Base-by-base conservation (phyloP, 2,329 filamentous ascomycete genomes). In the Exophiala sideris region DNA sequence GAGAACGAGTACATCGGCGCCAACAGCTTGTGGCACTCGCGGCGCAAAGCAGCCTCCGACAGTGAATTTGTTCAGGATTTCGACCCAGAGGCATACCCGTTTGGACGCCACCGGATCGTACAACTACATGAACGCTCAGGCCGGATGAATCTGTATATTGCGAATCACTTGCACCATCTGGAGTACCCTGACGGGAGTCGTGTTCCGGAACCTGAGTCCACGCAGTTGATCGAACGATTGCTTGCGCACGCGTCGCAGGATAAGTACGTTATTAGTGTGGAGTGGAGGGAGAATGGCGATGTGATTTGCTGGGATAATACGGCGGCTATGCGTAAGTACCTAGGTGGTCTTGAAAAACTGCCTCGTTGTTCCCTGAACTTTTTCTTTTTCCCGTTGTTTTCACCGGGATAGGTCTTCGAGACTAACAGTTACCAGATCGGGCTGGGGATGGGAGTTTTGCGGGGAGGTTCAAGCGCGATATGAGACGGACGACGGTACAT, bases 241-340 rank as follows among this genome's bases (percentile, higher is more conserved):
- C 59, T 77, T 32, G 61, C 62, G 2, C 79, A 81, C 62, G 74
- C 71, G 0, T 75, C 73, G 3, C 75, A 79, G 66, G 65, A 71
- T 0, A 77, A 78, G 62, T 79, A 79, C 59, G 64, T 73, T 0
- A 54, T 76, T 6, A 71, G 67, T 3, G 71, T 82, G 2, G 64
- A 70, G 39, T 84, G 80, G 80, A 58, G 74, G 21, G 63, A 74
- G 4, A 60, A 66, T 0, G 74, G 78, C 0, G 81, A 84, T 62
- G 42, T 84, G 54, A 65, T 84, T 12, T 71, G 80, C 18, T 84
- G 82, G 82, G 82, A 85, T 59, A 84, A 84, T 62, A 78, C 78
- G 0, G 75, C 72, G 44, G 76, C 79, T 7, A 73, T 84, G 71
- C 81, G n/a, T n/a, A n/a, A n/a, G n/a, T n/a, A n/a, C n/a, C n/a